Percentiles rank a stretch among this genome's conserved stretches.
Evolutionary conservation across 345 rosid species (phyloP).

Genomic region (Salix caprea): DNA sequence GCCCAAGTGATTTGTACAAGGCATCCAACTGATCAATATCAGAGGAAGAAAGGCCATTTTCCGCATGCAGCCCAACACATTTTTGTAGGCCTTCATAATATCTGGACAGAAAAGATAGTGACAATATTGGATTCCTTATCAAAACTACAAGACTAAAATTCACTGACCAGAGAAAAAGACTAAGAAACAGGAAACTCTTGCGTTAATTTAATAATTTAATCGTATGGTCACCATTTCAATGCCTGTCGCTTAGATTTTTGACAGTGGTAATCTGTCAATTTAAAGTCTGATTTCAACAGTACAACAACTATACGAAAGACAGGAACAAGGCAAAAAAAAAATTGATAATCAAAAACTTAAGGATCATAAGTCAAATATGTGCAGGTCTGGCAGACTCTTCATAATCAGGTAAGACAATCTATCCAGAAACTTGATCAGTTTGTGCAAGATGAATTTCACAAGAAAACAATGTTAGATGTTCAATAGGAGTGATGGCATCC

Average conservation of each 20-base stretch:
- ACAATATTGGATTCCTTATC: background rate
- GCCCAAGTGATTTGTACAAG: slow-evolving; percentile 68
- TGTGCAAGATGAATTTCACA: background rate
- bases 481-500: background rate
- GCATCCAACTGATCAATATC: slow-evolving; percentile 71
- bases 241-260: background rate
- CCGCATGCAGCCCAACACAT: slow-evolving; percentile 59
- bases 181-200: background rate
- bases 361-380: background rate
- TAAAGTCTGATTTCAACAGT: background rate
- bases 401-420: background rate
- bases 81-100: slow-evolving; percentile 89
- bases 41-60: slow-evolving; percentile 64
- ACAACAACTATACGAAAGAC: background rate
- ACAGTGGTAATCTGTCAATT: background rate
- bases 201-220: background rate
- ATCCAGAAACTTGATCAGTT: background rate
- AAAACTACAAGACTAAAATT: slow-evolving; percentile 1
- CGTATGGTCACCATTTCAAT: background rate
- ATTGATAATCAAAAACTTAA: background rate
- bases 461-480: background rate
- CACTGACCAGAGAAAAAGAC: background rate
- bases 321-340: background rate
- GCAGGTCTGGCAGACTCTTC: background rate
- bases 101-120: slow-evolving; percentile 38